Evolutionary conservation across 345 rosid genomes (phyloP).

Genomic region (Pugionium dolabratum): DNA sequence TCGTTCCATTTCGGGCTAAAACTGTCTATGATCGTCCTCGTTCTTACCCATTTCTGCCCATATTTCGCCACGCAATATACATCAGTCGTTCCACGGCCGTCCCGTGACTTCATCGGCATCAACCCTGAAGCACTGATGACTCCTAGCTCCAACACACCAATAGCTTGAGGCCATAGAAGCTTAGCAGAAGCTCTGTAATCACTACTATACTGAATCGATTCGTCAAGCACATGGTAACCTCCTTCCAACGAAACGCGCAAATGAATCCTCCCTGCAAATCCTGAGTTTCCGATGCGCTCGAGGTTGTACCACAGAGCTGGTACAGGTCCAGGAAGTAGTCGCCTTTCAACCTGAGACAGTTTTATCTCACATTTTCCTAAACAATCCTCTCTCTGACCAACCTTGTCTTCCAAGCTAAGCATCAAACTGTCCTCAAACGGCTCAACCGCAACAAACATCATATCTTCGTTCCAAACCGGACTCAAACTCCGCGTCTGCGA

Average conservation of each 20-base stretch:
- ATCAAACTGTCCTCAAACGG: constrained; percentile 47
- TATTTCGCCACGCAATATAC: constrained; percentile 58
- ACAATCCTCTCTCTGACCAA: constrained; percentile 41
- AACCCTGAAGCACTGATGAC: constrained; percentile 50
- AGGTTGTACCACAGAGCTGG: constrained; percentile 49
- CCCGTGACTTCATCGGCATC: constrained; percentile 51
- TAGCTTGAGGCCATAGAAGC: constrained; percentile 42
- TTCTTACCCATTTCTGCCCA: constrained; percentile 55
- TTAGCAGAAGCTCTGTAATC: constrained; percentile 53
- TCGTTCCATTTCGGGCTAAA: constrained; percentile 52
- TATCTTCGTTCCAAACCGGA: constrained; percentile 45
- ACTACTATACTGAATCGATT: constrained; percentile 54
- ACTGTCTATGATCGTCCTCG: constrained; percentile 49
- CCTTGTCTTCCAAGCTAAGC: constrained; percentile 43
- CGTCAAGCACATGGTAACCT: constrained; percentile 58
- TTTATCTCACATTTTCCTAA: constrained; percentile 49
- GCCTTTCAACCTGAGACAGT: constrained; percentile 49
- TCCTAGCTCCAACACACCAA: constrained; percentile 58
- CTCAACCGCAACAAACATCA: constrained; percentile 48
- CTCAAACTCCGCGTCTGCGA: constrained; percentile 33
- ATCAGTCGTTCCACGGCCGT: constrained; percentile 48
- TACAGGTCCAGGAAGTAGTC: constrained; percentile 36
- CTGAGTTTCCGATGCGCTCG: constrained; percentile 28
- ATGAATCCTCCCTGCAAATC: constrained; percentile 50
- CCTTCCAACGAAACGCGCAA: constrained; percentile 55